These are phyloP conservation scores for Coemansia sp. DNA, from an alignment of 192 early-diverging fungal species.

Conservation along the genomic window DNA sequence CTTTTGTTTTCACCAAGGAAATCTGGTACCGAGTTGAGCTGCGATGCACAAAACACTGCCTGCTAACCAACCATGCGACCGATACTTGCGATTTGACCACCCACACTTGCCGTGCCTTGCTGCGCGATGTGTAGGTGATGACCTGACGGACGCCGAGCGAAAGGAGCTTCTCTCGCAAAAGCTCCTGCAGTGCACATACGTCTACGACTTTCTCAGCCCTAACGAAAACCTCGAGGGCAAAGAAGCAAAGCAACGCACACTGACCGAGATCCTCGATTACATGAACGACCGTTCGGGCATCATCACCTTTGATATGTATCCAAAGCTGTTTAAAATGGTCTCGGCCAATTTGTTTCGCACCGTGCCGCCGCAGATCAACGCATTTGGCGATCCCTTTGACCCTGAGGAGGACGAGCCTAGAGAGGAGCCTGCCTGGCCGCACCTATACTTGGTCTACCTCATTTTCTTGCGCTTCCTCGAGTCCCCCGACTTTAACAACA, in stretches of 20 bases:
- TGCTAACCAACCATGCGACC: slow-evolving; percentile 16
- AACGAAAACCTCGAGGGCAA: slow-evolving; percentile 89
- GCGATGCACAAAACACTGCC: slow-evolving; percentile 16
- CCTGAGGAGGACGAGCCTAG: slow-evolving; percentile 99
- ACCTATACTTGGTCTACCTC: slow-evolving; percentile 97
- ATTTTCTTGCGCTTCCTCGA: slow-evolving; percentile 98
- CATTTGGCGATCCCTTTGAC: slow-evolving; percentile 94
- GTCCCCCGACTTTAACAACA: slow-evolving; percentile 96
- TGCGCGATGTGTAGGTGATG: slow-evolving; percentile 51
- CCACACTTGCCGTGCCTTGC: slow-evolving; percentile 6
- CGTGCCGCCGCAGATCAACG: slow-evolving; percentile 94
- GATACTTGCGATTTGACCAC: slow-evolving; percentile 9
- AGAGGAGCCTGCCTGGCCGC: slow-evolving; percentile 96
- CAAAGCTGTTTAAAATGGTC: slow-evolving; percentile 95
- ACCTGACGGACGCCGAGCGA: slow-evolving; percentile 78
- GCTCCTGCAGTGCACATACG: slow-evolving; percentile 84
- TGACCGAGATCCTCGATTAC: slow-evolving; percentile 93
- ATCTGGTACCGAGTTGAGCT: background rate
- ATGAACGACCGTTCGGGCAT: slow-evolving; percentile 86
- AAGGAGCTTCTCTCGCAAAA: slow-evolving; percentile 90
- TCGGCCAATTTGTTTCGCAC: slow-evolving; percentile 94
- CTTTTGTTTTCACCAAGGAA: background rate
- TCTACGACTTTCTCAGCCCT: slow-evolving; percentile 96
- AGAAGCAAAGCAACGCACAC: slow-evolving; percentile 90
- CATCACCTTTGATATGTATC: slow-evolving; percentile 87